phyloP scores from a whole-genome alignment of 352 stramenopile genomes.

The Globisporangium cystogenes region DNA sequence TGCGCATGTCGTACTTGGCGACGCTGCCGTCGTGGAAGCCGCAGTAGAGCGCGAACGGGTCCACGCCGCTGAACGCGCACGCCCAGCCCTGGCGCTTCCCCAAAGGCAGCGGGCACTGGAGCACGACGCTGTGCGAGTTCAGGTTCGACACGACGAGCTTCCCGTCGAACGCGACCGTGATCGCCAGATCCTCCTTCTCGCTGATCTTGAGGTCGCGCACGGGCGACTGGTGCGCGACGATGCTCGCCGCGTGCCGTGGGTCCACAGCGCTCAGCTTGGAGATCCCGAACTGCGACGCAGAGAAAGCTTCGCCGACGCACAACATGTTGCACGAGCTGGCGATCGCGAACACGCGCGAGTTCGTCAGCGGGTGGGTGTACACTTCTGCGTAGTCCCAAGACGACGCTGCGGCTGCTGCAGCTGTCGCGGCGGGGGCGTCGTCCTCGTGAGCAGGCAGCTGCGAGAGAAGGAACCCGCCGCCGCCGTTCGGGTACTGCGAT shows the following conservation, averaged over 20 bases:
- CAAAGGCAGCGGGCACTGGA: constrained; percentile 30
- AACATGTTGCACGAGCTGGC: constrained; percentile 34
- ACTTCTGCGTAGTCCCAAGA: constrained; percentile 32
- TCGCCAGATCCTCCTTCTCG: constrained; percentile 19
- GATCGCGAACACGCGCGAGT: constrained; percentile 54
- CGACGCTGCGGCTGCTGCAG: neutral
- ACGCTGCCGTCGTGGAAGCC: constrained; percentile 49
- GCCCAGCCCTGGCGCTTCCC: constrained; percentile 47
- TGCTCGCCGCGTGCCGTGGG: constrained; percentile 18
- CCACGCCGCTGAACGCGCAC: constrained; percentile 30
- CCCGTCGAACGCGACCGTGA: constrained; percentile 58
- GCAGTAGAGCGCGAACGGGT: constrained; percentile 42
- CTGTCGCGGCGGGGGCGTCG: neutral
- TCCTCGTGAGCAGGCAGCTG: neutral
- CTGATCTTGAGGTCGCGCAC: constrained; percentile 57
- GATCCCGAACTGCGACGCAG: constrained; percentile 24
- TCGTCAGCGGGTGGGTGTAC: constrained; percentile 27
- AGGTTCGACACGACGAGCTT: constrained; percentile 49
- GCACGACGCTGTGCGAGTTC: constrained; percentile 27
- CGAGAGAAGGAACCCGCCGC: constrained; percentile 2
- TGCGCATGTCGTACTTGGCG: constrained; percentile 47
- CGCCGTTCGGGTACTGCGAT: neutral
- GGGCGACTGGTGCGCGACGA: constrained; percentile 34
- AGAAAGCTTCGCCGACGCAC: constrained; percentile 44
- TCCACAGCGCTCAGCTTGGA: constrained; percentile 38